Evolutionary conservation across 495 filamentous ascomycete species (phyloP).

Genomic region (Venustampulla echinocandica): DNA sequence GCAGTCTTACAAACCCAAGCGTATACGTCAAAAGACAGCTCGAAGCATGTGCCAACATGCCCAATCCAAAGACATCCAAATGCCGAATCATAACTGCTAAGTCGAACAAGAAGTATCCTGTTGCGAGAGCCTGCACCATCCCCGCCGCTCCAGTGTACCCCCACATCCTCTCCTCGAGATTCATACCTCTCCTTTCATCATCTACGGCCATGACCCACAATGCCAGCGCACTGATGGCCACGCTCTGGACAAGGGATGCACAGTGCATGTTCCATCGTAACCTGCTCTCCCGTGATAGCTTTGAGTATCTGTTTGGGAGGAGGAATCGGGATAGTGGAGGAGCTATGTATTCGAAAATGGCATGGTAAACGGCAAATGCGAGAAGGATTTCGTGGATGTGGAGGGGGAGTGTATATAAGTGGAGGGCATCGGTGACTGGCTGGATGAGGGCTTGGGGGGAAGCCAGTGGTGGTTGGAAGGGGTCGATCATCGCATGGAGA

Average conservation of each 20-base stretch:
- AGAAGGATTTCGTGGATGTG: constrained; percentile 83
- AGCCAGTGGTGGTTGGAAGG: constrained; percentile 48
- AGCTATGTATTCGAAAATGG: constrained; percentile 64
- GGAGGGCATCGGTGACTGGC: constrained; percentile 48
- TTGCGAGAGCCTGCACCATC: constrained; percentile 72
- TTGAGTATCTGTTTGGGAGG: constrained; percentile 61
- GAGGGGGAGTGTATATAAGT: constrained; percentile 60
- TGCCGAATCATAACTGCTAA: constrained; percentile 62
- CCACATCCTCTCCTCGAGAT: constrained; percentile 65
- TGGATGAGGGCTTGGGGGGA: constrained; percentile 39
- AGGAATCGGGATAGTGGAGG: constrained; percentile 59
- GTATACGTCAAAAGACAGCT: constrained; percentile 80
- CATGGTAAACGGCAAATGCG: constrained; percentile 64
- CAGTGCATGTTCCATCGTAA: constrained; percentile 96
- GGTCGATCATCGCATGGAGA: constrained; percentile 59
- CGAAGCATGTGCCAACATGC: constrained; percentile 81
- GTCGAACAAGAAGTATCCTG: constrained; percentile 96
- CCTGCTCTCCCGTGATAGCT: constrained; percentile 56
- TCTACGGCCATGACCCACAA: constrained; percentile 76
- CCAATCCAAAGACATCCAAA: constrained; percentile 73
- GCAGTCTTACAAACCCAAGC: constrained; percentile 72
- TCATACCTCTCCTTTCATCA: constrained; percentile 63
- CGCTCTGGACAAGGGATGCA: constrained; percentile 76
- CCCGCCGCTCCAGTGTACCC: constrained; percentile 82
- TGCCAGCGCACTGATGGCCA: constrained; percentile 66